Evolutionary conservation across 2,329 filamentous ascomycete genomes (phyloP).

Genomic region (Exophiala calicioides): DNA sequence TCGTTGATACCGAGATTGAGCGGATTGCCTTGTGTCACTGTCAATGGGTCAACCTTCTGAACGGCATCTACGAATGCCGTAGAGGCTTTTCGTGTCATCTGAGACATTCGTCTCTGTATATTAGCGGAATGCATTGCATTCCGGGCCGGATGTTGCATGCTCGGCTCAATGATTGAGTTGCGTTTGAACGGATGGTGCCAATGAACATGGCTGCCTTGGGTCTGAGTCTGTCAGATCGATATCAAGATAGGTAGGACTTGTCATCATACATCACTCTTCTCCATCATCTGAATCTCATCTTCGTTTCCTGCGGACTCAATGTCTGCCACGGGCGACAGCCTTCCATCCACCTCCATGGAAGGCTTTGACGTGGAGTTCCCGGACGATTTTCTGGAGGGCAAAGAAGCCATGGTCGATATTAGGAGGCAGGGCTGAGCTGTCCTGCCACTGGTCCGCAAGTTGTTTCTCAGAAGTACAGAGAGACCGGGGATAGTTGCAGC

Average conservation of each 20-base stretch:
- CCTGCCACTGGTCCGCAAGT: neutral
- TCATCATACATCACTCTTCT: constrained; percentile 6
- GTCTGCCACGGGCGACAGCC: constrained; percentile 9
- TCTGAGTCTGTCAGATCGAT: neutral
- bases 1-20: constrained; percentile 21
- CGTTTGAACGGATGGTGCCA: constrained; percentile 7
- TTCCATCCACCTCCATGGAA: neutral
- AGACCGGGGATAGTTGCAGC: no score
- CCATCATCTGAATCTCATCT: constrained; percentile 5
- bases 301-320: constrained; percentile 7
- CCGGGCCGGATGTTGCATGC: neutral
- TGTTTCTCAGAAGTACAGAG: no score
- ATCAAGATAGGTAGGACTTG: neutral
- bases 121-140: constrained; percentile 3
- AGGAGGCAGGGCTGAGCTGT: no score
- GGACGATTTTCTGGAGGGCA: neutral
- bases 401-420: constrained; percentile 9
- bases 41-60: constrained; percentile 22
- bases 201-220: constrained; percentile 3
- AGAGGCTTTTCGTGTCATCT: constrained; percentile 16
- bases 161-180: neutral
- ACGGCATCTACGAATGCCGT: constrained; percentile 13
- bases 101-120: constrained; percentile 14
- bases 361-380: neutral
- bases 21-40: constrained; percentile 20